Conservation (phyloP, 208 protist species). For the Porcisia deanei region DNA sequence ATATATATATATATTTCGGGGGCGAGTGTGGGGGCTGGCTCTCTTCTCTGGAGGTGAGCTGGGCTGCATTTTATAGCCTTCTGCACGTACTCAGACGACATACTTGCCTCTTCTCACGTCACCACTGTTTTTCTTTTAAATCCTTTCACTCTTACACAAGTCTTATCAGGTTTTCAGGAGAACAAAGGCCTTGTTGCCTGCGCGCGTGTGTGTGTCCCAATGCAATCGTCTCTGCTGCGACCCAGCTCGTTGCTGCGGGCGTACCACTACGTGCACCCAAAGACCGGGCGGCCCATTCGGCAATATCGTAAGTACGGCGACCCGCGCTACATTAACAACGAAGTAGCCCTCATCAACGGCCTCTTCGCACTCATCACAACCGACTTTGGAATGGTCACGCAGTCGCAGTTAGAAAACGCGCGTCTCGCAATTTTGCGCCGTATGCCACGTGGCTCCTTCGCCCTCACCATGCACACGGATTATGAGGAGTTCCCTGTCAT, state of each 20-base stretch:
- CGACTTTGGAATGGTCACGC: conserved; percentile 91
- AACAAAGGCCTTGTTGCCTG: not conserved
- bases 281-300: conserved; percentile 76
- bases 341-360: conserved; percentile 80
- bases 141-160: not conserved
- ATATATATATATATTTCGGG: no score
- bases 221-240: conserved; percentile 38
- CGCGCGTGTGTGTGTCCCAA: not conserved
- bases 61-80: not conserved
- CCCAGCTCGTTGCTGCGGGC: conserved; percentile 42
- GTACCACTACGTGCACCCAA: conserved; percentile 92
- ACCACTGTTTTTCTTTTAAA: not conserved
- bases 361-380: conserved; percentile 86
- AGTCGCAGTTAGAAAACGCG: conserved; percentile 89
- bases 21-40: no score
- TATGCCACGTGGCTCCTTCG: conserved; percentile 81
- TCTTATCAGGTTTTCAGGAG: not conserved
- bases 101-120: not conserved
- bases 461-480: conserved; percentile 88
- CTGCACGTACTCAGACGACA: not conserved
- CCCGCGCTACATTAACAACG: conserved; percentile 91
- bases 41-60: not conserved
- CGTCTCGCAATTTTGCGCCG: conserved; percentile 86
- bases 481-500: conserved; percentile 91
- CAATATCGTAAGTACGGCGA: conserved; percentile 88